Conservation (phyloP, 495 filamentous ascomycete species). For the Talaromyces thailandensis region DNA sequence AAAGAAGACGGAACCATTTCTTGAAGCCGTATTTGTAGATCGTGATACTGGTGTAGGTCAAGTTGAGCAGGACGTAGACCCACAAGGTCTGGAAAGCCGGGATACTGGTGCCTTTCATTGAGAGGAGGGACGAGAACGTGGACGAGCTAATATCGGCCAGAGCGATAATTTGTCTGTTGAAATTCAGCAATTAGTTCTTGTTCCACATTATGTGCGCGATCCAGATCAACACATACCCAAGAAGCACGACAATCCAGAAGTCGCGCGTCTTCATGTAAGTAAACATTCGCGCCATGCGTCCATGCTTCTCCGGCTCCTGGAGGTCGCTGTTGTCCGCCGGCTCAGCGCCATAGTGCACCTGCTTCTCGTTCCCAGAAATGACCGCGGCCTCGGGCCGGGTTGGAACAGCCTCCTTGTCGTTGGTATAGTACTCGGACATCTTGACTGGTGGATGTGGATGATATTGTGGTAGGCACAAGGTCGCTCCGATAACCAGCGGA, state of each 20-base stretch:
- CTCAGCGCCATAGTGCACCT: not conserved
- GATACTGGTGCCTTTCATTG: conserved; percentile 60
- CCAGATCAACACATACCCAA: not conserved
- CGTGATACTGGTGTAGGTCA: conserved; percentile 75
- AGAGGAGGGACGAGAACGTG: conserved; percentile 76
- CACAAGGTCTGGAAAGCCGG: conserved; percentile 95
- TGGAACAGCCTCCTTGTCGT: not conserved
- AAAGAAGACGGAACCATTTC: conserved; percentile 54
- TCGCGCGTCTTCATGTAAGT: conserved; percentile 5
- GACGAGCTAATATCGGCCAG: conserved; percentile 84
- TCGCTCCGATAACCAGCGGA: not conserved
- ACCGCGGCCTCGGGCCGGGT: not conserved
- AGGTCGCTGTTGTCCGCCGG: not conserved
- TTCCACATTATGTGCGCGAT: not conserved
- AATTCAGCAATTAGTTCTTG: not conserved
- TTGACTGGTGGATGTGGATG: not conserved
- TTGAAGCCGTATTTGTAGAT: conserved; percentile 74
- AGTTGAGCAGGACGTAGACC: conserved; percentile 82
- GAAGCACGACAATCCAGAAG: conserved; percentile 1
- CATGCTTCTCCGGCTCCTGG: not conserved
- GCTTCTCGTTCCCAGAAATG: not conserved
- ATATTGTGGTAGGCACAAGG: not conserved
- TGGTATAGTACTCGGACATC: not conserved
- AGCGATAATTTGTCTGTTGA: conserved; percentile 63
- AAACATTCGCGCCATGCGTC: not conserved